phyloP scores from a whole-genome alignment of 2,329 filamentous ascomycete species.

The Epichloe amarillans region DNA sequence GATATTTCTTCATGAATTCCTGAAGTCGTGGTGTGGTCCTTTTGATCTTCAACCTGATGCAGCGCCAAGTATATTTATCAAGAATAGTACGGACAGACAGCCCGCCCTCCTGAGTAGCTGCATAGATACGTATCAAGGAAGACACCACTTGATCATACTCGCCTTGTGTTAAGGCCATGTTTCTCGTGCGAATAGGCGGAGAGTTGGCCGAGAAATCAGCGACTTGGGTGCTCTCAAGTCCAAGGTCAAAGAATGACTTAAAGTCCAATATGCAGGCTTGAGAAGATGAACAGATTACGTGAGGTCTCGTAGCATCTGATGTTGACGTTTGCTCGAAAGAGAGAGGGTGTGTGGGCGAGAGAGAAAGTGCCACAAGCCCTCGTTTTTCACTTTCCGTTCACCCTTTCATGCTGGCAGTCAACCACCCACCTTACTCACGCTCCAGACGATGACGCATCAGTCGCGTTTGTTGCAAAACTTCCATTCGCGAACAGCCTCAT shows the following conservation, averaged over 20 bases:
- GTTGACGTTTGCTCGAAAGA: too few species aligned
- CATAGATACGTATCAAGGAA: background rate
- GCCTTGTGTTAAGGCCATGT: background rate
- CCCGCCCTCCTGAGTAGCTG: background rate
- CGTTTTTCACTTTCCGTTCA: too few species aligned
- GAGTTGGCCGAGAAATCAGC: too few species aligned
- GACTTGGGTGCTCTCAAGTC: too few species aligned
- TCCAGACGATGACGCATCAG: background rate
- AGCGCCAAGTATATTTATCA: background rate
- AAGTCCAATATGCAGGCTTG: too few species aligned
- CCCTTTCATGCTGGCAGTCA: too few species aligned
- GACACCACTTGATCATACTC: background rate
- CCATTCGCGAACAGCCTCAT: background rate
- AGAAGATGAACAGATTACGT: too few species aligned
- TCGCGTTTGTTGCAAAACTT: background rate
- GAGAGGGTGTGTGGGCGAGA: too few species aligned
- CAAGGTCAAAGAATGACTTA: too few species aligned
- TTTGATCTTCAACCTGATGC: background rate
- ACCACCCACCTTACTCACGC: too few species aligned
- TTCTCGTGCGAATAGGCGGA: background rate
- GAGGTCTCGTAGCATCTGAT: too few species aligned
- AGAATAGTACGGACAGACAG: background rate
- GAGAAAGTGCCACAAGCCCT: too few species aligned
- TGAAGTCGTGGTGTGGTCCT: background rate
- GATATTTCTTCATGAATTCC: background rate